Base-by-base conservation (phyloP, 2,329 filamentous ascomycete species). In the Aciculosporium take region DNA sequence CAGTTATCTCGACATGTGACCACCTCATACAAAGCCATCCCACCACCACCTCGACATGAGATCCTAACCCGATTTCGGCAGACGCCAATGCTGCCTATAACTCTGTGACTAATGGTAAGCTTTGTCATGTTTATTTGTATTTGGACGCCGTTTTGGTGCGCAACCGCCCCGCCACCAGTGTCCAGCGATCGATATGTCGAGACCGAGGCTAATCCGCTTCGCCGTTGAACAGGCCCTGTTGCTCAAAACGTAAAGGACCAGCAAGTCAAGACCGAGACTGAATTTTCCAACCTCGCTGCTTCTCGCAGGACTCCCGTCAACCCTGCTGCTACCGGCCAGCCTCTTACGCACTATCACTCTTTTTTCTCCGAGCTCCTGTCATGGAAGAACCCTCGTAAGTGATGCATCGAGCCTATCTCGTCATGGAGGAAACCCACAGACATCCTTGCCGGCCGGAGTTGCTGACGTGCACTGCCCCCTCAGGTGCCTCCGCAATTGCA, bases 341-440 rank as follows among this genome's bases (percentile, higher is more conserved):
- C 71, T 39, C 60, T 81, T 54, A 81, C 76, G 45, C 75, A 80
- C 60, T 83, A 81, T 58, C 77, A 82, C 64, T 81, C 76, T 13
- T 75, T 81, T 62, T 82, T 83, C 61, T 72, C 71, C 39, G 75
- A 79, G 58, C 68, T 83, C 43, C 65, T 83, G 46, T 81, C 77
- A 50, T 82, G 79, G 76, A 69, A 79, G 56, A 77, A 79, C 57
- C 76, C 76, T 56, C 72, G 76, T 77, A 67, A 55, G 72, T 46
- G 32, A 21, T 35, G 38, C 18, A 40, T 36, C 32, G 25, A 12
- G 5, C 24, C 39, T 30, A 41, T 29, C 25, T 29, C 27, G 9
- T 25, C 7, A 24, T 21, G 12, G 12, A 13, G n/a, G n/a, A n/a
- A n/a, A n/a, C n/a, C n/a, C n/a, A n/a, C n/a, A n/a, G n/a, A n/a